These are phyloP conservation scores for Mycosphaerella sp. DNA, from an alignment of 2,329 filamentous ascomycete genomes.

Conservation along the genomic window DNA sequence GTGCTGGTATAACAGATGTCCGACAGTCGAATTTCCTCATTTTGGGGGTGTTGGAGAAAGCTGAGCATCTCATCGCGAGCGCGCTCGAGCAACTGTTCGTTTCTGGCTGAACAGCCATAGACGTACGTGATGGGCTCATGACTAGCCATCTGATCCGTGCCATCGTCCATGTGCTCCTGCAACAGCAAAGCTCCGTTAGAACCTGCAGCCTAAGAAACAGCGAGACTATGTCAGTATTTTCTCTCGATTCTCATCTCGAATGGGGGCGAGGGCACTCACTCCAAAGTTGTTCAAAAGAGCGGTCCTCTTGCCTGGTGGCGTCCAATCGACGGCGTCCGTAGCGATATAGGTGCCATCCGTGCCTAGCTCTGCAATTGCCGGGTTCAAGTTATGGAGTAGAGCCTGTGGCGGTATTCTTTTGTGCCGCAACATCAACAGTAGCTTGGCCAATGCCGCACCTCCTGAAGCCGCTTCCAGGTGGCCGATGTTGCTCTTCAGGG, in stretches of 20 bases:
- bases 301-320: slow-evolving; percentile 31
- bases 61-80: slow-evolving; percentile 42
- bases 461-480: slow-evolving; percentile 50
- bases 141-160: slow-evolving; percentile 41
- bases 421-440: slow-evolving; percentile 59
- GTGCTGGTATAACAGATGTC: slow-evolving; percentile 26
- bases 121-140: slow-evolving; percentile 37
- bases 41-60: not conserved
- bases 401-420: slow-evolving; percentile 58
- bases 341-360: slow-evolving; percentile 52
- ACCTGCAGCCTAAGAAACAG: slow-evolving; percentile 42
- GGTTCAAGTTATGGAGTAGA: slow-evolving; percentile 62
- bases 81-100: slow-evolving; percentile 38
- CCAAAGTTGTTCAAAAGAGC: slow-evolving; percentile 53
- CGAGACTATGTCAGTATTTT: too few species aligned
- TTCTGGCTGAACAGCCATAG: slow-evolving; percentile 54
- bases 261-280: too few species aligned
- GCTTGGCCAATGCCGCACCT: slow-evolving; percentile 56
- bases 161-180: slow-evolving; percentile 47
- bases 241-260: too few species aligned
- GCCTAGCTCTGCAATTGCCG: slow-evolving; percentile 52
- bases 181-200: slow-evolving; percentile 63
- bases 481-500: slow-evolving; percentile 50
- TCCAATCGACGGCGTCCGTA: slow-evolving; percentile 43
- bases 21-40: not conserved